Percentiles rank a stretch among this genome's conserved stretches.
These are phyloP conservation scores for Colletotrichum truncatum DNA, from an alignment of 2,329 filamentous ascomycete genomes.

Conservation along the genomic window DNA sequence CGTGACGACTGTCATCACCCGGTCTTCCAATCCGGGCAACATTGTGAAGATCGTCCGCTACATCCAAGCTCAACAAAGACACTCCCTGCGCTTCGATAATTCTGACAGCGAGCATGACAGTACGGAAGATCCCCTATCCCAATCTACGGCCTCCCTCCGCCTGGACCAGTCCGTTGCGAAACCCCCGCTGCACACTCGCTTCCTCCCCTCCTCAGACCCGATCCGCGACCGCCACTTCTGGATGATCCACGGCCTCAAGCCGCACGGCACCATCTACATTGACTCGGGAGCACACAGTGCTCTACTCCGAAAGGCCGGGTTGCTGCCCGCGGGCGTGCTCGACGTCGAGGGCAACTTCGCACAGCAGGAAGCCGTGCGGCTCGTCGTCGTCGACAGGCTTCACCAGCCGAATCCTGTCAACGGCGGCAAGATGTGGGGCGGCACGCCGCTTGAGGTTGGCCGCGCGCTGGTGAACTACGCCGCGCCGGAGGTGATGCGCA, in stretches of 20 bases:
- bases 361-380: slow-evolving; percentile 89
- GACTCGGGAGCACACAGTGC: slow-evolving; percentile 89
- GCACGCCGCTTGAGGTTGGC: slow-evolving; percentile 77
- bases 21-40: slow-evolving; percentile 92
- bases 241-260: slow-evolving; percentile 90
- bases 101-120: slow-evolving; percentile 30
- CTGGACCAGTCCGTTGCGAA: slow-evolving; percentile 44
- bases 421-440: slow-evolving; percentile 58
- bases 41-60: slow-evolving; percentile 88
- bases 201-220: slow-evolving; percentile 83
- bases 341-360: slow-evolving; percentile 89
- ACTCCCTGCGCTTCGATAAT: slow-evolving; percentile 36
- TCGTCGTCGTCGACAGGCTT: slow-evolving; percentile 79
- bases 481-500: slow-evolving; percentile 81
- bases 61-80: slow-evolving; percentile 64
- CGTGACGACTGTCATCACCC: slow-evolving; percentile 94
- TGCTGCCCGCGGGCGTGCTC: slow-evolving; percentile 90
- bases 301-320: slow-evolving; percentile 82
- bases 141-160: slow-evolving; percentile 53
- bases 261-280: slow-evolving; percentile 92
- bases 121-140: slow-evolving; percentile 45
- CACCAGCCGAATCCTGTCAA: slow-evolving; percentile 43
- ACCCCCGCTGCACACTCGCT: slow-evolving; percentile 87
- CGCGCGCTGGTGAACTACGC: slow-evolving; percentile 93
- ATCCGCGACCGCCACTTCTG: slow-evolving; percentile 97